Percentiles rank a stretch among this genome's conserved stretches.
These are phyloP conservation scores for Solanum chacoense DNA, from an alignment of 305 asterid genomes.

Conservation along the genomic window DNA sequence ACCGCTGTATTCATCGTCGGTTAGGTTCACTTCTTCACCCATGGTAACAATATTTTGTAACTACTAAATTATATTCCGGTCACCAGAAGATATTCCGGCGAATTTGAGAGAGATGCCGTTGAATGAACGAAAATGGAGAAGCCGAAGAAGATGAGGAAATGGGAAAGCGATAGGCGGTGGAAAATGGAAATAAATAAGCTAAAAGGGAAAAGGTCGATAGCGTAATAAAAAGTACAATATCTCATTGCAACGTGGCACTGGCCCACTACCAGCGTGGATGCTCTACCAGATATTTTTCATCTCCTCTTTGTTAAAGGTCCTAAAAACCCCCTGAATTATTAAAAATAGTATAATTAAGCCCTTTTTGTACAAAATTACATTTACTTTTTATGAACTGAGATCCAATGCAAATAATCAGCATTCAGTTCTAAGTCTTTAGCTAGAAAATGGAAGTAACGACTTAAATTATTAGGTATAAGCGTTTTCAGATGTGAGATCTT, in stretches of 20 bases:
- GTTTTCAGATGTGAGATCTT: not conserved
- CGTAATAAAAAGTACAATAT: conserved; percentile 23
- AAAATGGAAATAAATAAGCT: conserved; percentile 4
- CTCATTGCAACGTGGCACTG: conserved; percentile 4
- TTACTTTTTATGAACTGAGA: too few species aligned
- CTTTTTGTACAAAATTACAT: not conserved
- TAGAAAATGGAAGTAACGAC: too few species aligned
- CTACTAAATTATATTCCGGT: not conserved
- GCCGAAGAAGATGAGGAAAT: not conserved
- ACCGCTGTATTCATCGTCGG: conserved; percentile 11
- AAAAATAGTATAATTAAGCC: not conserved
- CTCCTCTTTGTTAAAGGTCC: not conserved
- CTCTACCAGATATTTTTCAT: conserved; percentile 3
- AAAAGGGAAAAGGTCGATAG: not conserved
- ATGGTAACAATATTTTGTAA: conserved; percentile 7
- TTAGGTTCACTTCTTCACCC: conserved; percentile 54
- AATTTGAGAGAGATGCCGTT: not conserved
- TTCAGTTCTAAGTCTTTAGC: too few species aligned
- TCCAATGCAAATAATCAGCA: not conserved
- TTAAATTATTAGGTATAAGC: too few species aligned
- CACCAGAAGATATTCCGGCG: conserved; percentile 1
- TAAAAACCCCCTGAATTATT: not conserved
- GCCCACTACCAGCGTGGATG: conserved; percentile 18
- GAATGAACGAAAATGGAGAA: not conserved
- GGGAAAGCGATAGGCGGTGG: not conserved